phyloP scores from a whole-genome alignment of 495 filamentous ascomycete species.

The Talaromyces adpressus region DNA sequence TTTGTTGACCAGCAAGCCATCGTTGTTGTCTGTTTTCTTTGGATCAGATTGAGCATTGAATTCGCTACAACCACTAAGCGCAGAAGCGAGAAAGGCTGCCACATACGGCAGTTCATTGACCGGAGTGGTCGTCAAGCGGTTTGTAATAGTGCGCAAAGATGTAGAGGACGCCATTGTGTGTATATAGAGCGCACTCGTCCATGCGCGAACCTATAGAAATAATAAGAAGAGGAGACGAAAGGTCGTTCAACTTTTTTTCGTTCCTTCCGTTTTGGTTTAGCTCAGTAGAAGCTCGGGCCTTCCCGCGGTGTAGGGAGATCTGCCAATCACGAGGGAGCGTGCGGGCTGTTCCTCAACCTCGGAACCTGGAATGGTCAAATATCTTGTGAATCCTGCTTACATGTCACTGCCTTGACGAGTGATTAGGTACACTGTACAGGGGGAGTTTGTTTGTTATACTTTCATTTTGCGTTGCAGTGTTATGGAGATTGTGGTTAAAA shows the following conservation, averaged over 20 bases:
- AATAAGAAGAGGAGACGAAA: not conserved
- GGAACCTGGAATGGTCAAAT: not conserved
- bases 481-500: conserved; percentile 1
- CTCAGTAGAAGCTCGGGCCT: not conserved
- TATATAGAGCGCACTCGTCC: not conserved
- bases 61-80: conserved; percentile 53
- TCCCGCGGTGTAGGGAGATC: not conserved
- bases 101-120: conserved; percentile 56
- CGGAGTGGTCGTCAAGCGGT: conserved; percentile 57
- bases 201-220: not conserved
- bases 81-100: conserved; percentile 51
- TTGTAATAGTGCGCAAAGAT: conserved; percentile 55
- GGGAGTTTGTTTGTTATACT: not conserved
- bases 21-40: conserved; percentile 50
- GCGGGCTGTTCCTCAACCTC: not conserved
- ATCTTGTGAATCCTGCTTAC: not conserved
- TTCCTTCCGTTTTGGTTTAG: conserved; percentile 1
- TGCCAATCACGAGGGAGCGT: not conserved
- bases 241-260: not conserved
- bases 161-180: conserved; percentile 11
- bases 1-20: conserved; percentile 61
- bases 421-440: not conserved
- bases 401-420: not conserved
- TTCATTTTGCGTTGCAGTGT: not conserved
- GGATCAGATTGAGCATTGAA: conserved; percentile 40